These are phyloP conservation scores for Pseudozyma tsukubaensis DNA, from an alignment of 1,284 basidiomycete genomes.

Conservation along the genomic window DNA sequence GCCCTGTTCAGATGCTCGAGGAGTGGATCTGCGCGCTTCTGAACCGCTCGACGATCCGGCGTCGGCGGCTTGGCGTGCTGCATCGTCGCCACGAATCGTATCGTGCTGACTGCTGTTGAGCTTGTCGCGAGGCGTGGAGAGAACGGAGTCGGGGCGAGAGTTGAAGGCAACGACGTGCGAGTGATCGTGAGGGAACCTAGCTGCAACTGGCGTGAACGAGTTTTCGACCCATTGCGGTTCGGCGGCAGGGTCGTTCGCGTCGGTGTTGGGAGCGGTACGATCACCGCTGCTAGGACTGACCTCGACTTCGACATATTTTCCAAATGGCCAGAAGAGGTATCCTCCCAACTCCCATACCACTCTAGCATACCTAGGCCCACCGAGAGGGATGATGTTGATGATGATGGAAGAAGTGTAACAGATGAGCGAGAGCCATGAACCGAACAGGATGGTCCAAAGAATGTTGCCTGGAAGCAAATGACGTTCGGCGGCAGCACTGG, in stretches of 20 bases:
- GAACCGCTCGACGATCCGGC: slow-evolving; percentile 38
- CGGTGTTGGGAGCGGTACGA: slow-evolving; percentile 35
- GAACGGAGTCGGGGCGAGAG: slow-evolving; percentile 33
- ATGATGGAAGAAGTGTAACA: slow-evolving; percentile 79
- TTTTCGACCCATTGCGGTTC: slow-evolving; percentile 70
- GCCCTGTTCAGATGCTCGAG: slow-evolving; percentile 30
- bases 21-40: slow-evolving; percentile 35
- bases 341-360: slow-evolving; percentile 91
- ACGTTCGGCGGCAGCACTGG: slow-evolving; percentile 89
- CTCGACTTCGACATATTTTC: slow-evolving; percentile 93
- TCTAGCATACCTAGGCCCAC: slow-evolving; percentile 85
- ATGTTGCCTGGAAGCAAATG: slow-evolving; percentile 92
- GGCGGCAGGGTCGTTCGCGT: slow-evolving; percentile 12
- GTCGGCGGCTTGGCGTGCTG: slow-evolving; percentile 19
- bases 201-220: slow-evolving; percentile 59
- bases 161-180: slow-evolving; percentile 56
- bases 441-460: slow-evolving; percentile 86
- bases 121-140: slow-evolving; percentile 27
- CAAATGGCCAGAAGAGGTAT: slow-evolving; percentile 98
- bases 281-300: slow-evolving; percentile 67
- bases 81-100: slow-evolving; percentile 24
- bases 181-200: slow-evolving; percentile 60
- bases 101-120: slow-evolving; percentile 34
- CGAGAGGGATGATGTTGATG: slow-evolving; percentile 79
- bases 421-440: slow-evolving; percentile 80